Evolutionary conservation across 495 filamentous ascomycete species (phyloP).

Genomic region (Penicillium verhagenii): DNA sequence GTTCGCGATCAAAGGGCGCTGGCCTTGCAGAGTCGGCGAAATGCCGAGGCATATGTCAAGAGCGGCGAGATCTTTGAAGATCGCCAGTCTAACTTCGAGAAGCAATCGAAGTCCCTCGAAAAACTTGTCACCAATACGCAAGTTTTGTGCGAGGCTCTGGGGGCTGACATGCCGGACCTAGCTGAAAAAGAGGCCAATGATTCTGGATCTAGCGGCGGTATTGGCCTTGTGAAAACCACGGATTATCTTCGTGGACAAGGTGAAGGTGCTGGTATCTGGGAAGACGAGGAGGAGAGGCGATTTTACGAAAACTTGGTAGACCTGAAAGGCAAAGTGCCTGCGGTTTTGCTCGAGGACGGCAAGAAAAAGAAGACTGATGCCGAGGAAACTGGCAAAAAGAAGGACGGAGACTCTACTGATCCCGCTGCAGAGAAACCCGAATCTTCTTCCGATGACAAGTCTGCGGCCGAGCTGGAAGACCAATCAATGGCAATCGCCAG

Average conservation of each 20-base stretch:
- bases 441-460: constrained; percentile 49
- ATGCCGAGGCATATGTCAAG: constrained; percentile 97
- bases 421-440: constrained; percentile 32
- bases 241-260: constrained; percentile 89
- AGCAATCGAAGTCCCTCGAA: constrained; percentile 85
- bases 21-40: constrained; percentile 77
- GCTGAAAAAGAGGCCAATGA: constrained; percentile 74
- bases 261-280: constrained; percentile 97
- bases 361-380: constrained; percentile 88
- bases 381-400: constrained; percentile 64
- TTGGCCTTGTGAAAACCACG: constrained; percentile 89
- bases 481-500: constrained; percentile 92
- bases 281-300: constrained; percentile 94
- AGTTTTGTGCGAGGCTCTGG: constrained; percentile 80
- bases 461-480: constrained; percentile 65
- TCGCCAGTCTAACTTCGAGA: constrained; percentile 93
- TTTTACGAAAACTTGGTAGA: constrained; percentile 98
- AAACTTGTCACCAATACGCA: constrained; percentile 90
- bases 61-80: constrained; percentile 99
- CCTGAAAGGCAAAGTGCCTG: constrained; percentile 91
- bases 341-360: constrained; percentile 85
- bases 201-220: constrained; percentile 64
- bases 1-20: constrained; percentile 87
- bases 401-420: constrained; percentile 38
- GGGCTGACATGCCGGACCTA: constrained; percentile 92